Evolutionary conservation across 345 rosid species (phyloP), one percentile per base, ranked within the genome.

Genomic region (Psidium friedrichsthalianum): DNA sequence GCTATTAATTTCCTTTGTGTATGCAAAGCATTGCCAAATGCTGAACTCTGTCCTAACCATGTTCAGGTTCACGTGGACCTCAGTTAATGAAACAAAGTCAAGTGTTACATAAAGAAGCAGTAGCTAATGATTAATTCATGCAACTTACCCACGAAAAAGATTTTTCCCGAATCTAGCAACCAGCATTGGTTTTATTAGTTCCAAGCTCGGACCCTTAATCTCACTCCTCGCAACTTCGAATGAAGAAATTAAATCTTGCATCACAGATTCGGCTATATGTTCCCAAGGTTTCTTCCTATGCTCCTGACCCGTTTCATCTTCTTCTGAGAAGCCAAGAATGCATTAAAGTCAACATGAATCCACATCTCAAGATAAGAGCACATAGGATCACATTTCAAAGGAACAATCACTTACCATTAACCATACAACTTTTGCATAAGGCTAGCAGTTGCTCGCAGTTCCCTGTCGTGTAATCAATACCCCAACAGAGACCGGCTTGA

Each of bases 151-250:
- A 27, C 21, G 74, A 40, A 90, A 90, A 83, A 86, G 83, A 32
- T 83, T 78, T 24, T 85, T 87, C 40, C 91, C 91, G 12, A 90
- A 54, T 76, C 83, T 86, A 83, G 86, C 91, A 57, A 88, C 83
- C 16, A 88, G 32, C 47, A 49, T 2, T 20, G 87, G 91, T 64
- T 85, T 89, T 56, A 47, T 82, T 51, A 24, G 22, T 40, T 51
- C 84, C 44, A 74, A 49, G 6, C 82, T 42, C 42, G 40, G n/a
- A 22, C 29, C 29, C 27, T 86, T 59, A 84, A 53, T 83, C 74
- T 83, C 69, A 11, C 59, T 86, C 83, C 40, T 86, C 83, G 85
- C 47, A 27, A 6, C 80, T 21, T 84, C 42, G 44, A 53, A 88
- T 52, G 86, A 82, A 74, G 85, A 82, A 51, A 83, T 25, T 52